A percentile compares a stretch with the other conserved stretches of the same genome.
These are phyloP conservation scores for Leptomonas pyrrhocoris DNA, from an alignment of 208 protist genomes.

Conservation along the genomic window DNA sequence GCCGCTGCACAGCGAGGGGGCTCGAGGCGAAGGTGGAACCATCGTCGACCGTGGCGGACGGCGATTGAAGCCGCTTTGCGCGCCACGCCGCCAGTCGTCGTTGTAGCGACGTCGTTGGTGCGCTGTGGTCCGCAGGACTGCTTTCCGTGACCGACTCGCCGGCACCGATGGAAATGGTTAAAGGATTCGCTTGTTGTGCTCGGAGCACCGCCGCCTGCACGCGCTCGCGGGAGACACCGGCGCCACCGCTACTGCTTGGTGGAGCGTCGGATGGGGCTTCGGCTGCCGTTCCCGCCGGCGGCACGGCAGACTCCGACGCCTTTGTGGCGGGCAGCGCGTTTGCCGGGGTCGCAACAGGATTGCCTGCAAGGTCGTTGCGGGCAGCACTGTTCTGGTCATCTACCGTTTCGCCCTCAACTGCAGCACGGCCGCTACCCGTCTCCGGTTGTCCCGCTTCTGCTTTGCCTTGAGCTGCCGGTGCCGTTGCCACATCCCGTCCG, in stretches of 20 bases:
- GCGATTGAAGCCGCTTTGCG: slow-evolving; percentile 29
- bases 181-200: slow-evolving; percentile 1
- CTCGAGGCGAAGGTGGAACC: neutral
- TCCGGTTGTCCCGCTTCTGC: too few species aligned
- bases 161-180: slow-evolving; percentile 8
- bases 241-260: neutral
- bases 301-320: too few species aligned
- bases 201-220: slow-evolving; percentile 21
- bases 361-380: too few species aligned
- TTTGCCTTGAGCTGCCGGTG: neutral
- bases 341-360: too few species aligned
- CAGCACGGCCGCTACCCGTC: too few species aligned
- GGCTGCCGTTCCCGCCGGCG: too few species aligned
- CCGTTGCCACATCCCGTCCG: neutral
- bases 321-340: too few species aligned
- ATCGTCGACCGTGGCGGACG: neutral
- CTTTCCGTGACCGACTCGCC: neutral
- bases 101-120: slow-evolving; percentile 20
- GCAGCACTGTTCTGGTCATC: too few species aligned
- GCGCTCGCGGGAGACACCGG: slow-evolving; percentile 10
- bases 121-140: neutral
- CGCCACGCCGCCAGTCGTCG: slow-evolving; percentile 58
- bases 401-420: too few species aligned
- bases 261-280: too few species aligned
- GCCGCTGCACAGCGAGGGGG: neutral